Base-by-base conservation (phyloP, 2,329 filamentous ascomycete species). In the Fusarium agapanthi region DNA sequence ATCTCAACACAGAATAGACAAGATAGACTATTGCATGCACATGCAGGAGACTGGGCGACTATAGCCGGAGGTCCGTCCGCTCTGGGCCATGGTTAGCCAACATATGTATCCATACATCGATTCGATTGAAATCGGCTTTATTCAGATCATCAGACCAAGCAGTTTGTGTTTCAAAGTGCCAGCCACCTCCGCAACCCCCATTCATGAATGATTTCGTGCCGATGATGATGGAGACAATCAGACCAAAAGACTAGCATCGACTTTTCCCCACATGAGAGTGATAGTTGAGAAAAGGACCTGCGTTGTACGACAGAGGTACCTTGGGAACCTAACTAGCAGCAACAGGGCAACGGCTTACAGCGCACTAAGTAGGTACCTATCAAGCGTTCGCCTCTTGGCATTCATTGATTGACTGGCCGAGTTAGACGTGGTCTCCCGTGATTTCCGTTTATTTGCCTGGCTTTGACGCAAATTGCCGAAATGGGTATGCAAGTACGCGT, bases 81-180 rank as follows among this genome's bases (percentile, higher is more conserved):
- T 44, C 40, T 61, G 43, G 40, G 26, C 32, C 24, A 50, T 26
- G 8, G 50, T 35, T 9, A 41, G 20, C 24, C 32, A 53, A 24
- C 20, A 32, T 16, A 28, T 14, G 22, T n/a, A 41, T 45, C 24
- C 13, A 20, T 20, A 44, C 51, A 41, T 35, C 43, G 22, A 50
- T n/a, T 28, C 43, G 28, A 48, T 48, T 28, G 35, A 41, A n/a
- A n/a, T 68, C 38, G 18, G 35, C 22, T 50, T 50, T 48, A 38
- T 48, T 30, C 34, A 41, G 28, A 67, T 68, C 34, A n/a, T 41
- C 65, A 69, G 51, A 58, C 32, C 65, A 57, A 30, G 22, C 47
- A 45, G 40, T 28, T 44, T 69, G 28, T 37, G 15, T 26, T 20
- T n/a, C 47, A 35, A 62, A 38, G 28, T 45, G 44, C 37, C 48